Conservation (phyloP, 2,329 filamentous ascomycete species). For the Cercospora sp. region DNA sequence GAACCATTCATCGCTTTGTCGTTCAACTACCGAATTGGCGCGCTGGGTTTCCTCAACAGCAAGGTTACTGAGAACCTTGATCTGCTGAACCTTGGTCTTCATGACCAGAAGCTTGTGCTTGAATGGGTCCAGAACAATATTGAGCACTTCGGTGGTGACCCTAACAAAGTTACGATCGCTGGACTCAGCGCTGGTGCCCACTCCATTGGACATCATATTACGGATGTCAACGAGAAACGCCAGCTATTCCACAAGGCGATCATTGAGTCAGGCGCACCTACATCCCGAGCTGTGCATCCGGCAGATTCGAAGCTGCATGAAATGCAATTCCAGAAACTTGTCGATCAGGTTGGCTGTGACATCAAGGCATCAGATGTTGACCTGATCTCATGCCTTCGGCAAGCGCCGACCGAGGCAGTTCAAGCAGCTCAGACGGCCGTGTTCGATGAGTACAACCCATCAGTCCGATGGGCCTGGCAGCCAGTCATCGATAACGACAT, state of each 20-base stretch:
- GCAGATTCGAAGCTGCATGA: slow-evolving; percentile 44
- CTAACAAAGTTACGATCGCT: slow-evolving; percentile 32
- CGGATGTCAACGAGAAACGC: slow-evolving; percentile 46
- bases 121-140: slow-evolving; percentile 46
- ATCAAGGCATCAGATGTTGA: slow-evolving; percentile 32
- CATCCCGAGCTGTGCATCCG: slow-evolving; percentile 50
- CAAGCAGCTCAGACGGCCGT: slow-evolving; percentile 45
- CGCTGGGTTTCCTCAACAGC: slow-evolving; percentile 67
- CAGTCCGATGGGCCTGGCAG: slow-evolving; percentile 62
- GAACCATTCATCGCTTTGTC: slow-evolving; percentile 56
- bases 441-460: slow-evolving; percentile 50
- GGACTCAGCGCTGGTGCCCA: slow-evolving; percentile 61
- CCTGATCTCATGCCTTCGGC: slow-evolving; percentile 47
- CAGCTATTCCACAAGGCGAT: slow-evolving; percentile 50
- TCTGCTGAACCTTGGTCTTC: slow-evolving; percentile 47
- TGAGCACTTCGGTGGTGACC: slow-evolving; percentile 42
- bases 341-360: slow-evolving; percentile 40
- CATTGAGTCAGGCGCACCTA: slow-evolving; percentile 50
- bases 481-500: slow-evolving; percentile 65
- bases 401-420: slow-evolving; percentile 40
- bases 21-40: slow-evolving; percentile 64
- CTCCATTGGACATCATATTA: slow-evolving; percentile 68
- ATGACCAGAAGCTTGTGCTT: slow-evolving; percentile 44
- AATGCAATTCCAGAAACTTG: slow-evolving; percentile 48
- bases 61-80: slow-evolving; percentile 54